These are phyloP conservation scores for Quercus ilex DNA, from an alignment of 306 rosid genomes.

Conservation along the genomic window DNA sequence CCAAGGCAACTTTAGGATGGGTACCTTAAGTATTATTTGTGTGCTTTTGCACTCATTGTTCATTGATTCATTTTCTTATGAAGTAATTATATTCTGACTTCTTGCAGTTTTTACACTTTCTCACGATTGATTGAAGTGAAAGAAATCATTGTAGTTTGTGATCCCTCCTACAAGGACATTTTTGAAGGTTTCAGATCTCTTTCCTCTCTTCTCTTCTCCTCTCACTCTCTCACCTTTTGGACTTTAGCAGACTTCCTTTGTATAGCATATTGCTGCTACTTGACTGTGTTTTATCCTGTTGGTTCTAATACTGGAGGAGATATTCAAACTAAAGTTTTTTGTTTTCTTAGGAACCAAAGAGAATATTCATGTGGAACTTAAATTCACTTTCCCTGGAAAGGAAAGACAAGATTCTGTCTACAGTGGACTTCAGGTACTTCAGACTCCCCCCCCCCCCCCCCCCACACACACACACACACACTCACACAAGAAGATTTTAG, in stretches of 20 bases:
- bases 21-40: neutral
- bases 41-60: neutral
- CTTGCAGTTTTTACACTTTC: slow-evolving; percentile 79
- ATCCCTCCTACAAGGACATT: slow-evolving; percentile 83
- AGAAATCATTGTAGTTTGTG: slow-evolving; percentile 89
- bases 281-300: neutral
- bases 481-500: no score
- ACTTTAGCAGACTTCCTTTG: slow-evolving; percentile 6
- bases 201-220: neutral
- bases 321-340: neutral
- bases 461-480: no score
- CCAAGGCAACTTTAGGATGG: neutral
- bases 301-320: neutral
- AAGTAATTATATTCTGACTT: slow-evolving; percentile 12
- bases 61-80: neutral
- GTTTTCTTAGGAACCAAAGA: slow-evolving; percentile 46
- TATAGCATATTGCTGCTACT: neutral
- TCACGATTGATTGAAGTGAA: slow-evolving; percentile 65
- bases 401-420: slow-evolving; percentile 97
- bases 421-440: slow-evolving; percentile 75
- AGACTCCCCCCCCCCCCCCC: no score
- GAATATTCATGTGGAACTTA: slow-evolving; percentile 45
- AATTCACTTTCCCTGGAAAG: slow-evolving; percentile 87
- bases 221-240: neutral
- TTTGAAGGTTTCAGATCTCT: slow-evolving; percentile 51